Base-by-base conservation (phyloP, 2,329 filamentous ascomycete genomes). In the Hypomyces rosellus region DNA sequence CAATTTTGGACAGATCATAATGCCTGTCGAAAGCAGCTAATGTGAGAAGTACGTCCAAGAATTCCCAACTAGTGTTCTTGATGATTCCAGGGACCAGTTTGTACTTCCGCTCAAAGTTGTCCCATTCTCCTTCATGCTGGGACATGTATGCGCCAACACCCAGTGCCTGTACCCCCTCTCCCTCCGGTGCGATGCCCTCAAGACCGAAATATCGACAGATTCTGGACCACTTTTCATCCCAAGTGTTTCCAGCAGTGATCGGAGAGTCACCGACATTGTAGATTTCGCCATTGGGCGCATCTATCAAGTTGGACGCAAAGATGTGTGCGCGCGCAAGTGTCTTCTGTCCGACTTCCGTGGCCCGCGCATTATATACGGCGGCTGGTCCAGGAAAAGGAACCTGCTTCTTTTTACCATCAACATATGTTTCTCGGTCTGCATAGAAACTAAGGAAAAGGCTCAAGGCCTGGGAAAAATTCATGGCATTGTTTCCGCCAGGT, bases 361-460 rank as follows among this genome's bases (percentile, higher is more conserved):
- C 34, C 3, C 41, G 42, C 18, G 42, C 41, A 20, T 50, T 45
- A 14, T 45, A 50, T 1, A 36, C 48, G 34, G 48, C 25, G 7
- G 30, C 36, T 40, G 48, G 48, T 6, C 48, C 48, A 11, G 48
- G 48, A 16, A 45, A 50, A 12, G 36, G 25, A 40, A 46, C 7
- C 2, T 25, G 20, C 7, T 46, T 50, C 30, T 25, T 50, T n/a
- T 5, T 8, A 12, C 7, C 36, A 1, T 36, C 15, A 2, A 34
- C 30, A 2, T 20, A 6, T 18, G 5, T 15, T n/a, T 50, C 42
- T 2, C n/a, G 48, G 16, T 50, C 33, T 22, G 48, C 48, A 18
- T 50, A 50, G 33, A 50, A 50, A 15, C 48, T 50, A 14, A 50
- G 48, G 13, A 50, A 50, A 16, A 50, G 38, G 5, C 48, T 40